Percentiles rank a stretch among this genome's conserved stretches.
Evolutionary conservation across 805 yeast genomes (phyloP).

Genomic region (Gaillardinia entomophila): DNA sequence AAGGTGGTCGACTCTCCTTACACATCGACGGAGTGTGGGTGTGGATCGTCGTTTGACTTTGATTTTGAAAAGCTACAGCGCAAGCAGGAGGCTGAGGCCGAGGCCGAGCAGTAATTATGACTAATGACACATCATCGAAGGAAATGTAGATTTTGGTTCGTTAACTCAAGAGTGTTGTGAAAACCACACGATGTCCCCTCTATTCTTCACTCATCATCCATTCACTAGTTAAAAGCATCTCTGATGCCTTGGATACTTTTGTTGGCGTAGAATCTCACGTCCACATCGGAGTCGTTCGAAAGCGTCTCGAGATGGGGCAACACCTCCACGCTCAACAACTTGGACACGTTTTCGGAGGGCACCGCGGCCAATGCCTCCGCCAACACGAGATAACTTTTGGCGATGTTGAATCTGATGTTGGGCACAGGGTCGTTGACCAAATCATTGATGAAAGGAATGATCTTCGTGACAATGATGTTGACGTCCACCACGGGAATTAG

Average conservation of each 20-base stretch:
- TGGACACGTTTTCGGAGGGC: conserved; percentile 14
- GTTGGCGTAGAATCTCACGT: conserved; percentile 81
- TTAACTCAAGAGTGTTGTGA: too few species aligned
- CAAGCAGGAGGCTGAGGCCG: conserved; percentile 7
- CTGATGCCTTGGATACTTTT: conserved; percentile 46
- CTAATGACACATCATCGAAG: too few species aligned
- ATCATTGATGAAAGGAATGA: conserved; percentile 74
- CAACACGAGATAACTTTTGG: conserved; percentile 68
- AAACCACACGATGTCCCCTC: too few species aligned
- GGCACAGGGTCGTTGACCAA: conserved; percentile 82
- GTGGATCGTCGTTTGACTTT: conserved; percentile 43
- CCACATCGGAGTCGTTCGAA: conserved; percentile 71
- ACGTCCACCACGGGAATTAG: conserved; percentile 66
- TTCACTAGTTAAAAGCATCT: too few species aligned
- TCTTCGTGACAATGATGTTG: conserved; percentile 51
- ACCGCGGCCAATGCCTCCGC: conserved; percentile 43
- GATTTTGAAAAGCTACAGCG: conserved; percentile 38
- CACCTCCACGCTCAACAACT: conserved; percentile 39
- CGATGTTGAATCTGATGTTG: conserved; percentile 91
- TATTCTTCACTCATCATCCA: too few species aligned
- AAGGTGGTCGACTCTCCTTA: conserved; percentile 88
- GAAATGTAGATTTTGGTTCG: too few species aligned
- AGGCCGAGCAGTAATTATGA: too few species aligned
- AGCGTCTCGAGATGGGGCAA: conserved; percentile 62
- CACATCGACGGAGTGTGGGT: conserved; percentile 50